A percentile compares a stretch with the other conserved stretches of the same genome.
phyloP scores from a whole-genome alignment of 2,329 filamentous ascomycete species.

The Dothistroma pini region DNA sequence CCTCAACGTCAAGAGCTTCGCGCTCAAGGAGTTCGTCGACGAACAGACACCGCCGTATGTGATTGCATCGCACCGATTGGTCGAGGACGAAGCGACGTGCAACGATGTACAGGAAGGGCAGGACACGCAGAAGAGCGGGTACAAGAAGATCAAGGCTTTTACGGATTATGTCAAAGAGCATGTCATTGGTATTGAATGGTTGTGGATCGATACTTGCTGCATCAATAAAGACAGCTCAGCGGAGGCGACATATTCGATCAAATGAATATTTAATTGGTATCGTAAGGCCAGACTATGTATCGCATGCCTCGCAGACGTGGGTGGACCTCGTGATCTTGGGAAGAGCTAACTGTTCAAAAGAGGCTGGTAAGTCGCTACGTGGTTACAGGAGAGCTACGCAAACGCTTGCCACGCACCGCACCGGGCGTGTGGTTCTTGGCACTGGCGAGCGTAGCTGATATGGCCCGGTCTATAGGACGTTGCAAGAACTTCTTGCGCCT shows the following conservation, averaged over 20 bases:
- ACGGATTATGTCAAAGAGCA: conserved; percentile 6
- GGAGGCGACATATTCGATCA: conserved; percentile 21
- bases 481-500: conserved; percentile 15
- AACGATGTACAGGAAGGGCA: conserved; percentile 4
- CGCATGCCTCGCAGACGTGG: conserved; percentile 18
- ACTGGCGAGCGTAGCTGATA: no score
- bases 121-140: conserved; percentile 6
- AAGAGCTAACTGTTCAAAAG: conserved; percentile 1
- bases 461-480: conserved; percentile 1
- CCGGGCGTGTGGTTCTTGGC: no score
- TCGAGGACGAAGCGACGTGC: neutral
- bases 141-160: conserved; percentile 9
- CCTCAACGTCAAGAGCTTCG: conserved; percentile 7
- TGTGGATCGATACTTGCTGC: conserved; percentile 26
- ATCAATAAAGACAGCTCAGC: conserved; percentile 19
- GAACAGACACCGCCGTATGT: neutral
- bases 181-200: conserved; percentile 7
- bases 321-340: neutral
- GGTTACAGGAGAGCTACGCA: no score
- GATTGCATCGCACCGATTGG: conserved; percentile 14
- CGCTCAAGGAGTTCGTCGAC: conserved; percentile 2
- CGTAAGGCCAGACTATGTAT: conserved; percentile 16
- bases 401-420: no score
- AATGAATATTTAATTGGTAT: conserved; percentile 23
- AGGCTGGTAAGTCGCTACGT: no score